phyloP scores from a whole-genome alignment of 2,329 filamentous ascomycete genomes.

The Fusarium tupiense region DNA sequence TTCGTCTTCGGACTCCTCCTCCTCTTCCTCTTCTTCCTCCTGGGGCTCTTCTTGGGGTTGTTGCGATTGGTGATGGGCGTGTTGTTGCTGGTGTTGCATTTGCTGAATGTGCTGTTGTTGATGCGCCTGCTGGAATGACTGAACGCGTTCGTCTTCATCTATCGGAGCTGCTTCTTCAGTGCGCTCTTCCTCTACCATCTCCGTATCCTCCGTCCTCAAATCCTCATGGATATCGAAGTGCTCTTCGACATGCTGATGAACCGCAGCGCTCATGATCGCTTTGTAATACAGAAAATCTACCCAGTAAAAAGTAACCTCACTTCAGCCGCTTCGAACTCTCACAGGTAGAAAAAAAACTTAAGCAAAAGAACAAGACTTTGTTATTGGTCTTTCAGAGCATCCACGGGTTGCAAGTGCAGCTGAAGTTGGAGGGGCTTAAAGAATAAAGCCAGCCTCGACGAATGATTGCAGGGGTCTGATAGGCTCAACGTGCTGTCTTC shows the following conservation, averaged over 20 bases:
- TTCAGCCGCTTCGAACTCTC: neutral
- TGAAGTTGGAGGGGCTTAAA: constrained; percentile 37
- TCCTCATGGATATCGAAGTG: constrained; percentile 62
- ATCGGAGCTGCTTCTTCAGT: constrained; percentile 39
- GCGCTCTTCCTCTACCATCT: constrained; percentile 55
- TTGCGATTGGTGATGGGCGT: constrained; percentile 16
- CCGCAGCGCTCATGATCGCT: constrained; percentile 37
- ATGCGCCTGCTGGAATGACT: constrained; percentile 37
- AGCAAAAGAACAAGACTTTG: constrained; percentile 6
- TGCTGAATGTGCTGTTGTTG: constrained; percentile 29
- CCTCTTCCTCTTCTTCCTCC: constrained; percentile 53
- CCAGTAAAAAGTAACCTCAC: neutral
- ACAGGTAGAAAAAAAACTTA: neutral
- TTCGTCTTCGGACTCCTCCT: constrained; percentile 66
- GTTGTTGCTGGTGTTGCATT: constrained; percentile 26
- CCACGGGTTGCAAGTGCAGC: constrained; percentile 7
- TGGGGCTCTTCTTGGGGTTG: constrained; percentile 34
- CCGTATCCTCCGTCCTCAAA: constrained; percentile 59
- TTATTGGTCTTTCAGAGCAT: constrained; percentile 11
- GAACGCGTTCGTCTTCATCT: constrained; percentile 39
- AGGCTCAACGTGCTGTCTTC: constrained; percentile 31
- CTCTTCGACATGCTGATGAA: constrained; percentile 47
- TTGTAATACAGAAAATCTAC: neutral
- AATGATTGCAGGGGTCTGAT: constrained; percentile 38
- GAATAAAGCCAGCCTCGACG: constrained; percentile 5